phyloP scores from a whole-genome alignment of 2,329 filamentous ascomycete genomes.

The Pezicula neosporulosa region DNA sequence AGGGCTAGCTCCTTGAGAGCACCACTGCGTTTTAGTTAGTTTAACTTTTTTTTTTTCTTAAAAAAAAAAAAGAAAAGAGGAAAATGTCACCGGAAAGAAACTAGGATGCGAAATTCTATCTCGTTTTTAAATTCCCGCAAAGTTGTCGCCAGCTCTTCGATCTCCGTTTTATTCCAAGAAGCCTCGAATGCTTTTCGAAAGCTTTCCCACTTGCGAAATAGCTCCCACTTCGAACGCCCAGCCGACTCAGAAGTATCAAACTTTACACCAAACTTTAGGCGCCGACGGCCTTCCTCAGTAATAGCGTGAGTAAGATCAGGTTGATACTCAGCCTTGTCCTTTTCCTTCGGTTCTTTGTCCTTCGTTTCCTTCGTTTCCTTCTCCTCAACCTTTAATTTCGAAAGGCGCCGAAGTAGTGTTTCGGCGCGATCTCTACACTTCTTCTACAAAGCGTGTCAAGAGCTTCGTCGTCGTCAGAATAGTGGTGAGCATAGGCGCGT shows the following conservation, averaged over 20 bases:
- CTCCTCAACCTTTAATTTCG: conserved; percentile 2
- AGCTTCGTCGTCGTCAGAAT: not conserved
- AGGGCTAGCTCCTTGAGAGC: too few relatives aligned
- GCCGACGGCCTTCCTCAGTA: too few relatives aligned
- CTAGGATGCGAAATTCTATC: conserved; percentile 4
- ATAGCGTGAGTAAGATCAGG: not conserved
- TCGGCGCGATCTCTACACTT: not conserved
- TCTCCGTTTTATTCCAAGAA: conserved; percentile 2
- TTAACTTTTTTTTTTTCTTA: too few relatives aligned
- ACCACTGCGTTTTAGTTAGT: too few relatives aligned
- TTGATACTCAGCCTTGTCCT: not conserved
- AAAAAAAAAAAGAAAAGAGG: not conserved
- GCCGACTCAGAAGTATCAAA: too few relatives aligned
- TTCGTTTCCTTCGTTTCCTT: not conserved
- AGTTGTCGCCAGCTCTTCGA: not conserved
- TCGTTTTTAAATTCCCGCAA: not conserved
- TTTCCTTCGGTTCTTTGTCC: not conserved
- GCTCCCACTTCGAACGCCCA: too few relatives aligned
- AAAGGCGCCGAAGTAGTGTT: not conserved
- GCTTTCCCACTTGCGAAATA: not conserved
- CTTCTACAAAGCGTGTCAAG: not conserved
- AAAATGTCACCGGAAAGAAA: conserved; percentile 1
- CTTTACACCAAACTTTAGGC: too few relatives aligned
- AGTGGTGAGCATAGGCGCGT: too few relatives aligned
- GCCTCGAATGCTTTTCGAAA: conserved; percentile 2